phyloP scores from a whole-genome alignment of 176 grass and related monocot species.

The Triticum dicoccoides region DNA sequence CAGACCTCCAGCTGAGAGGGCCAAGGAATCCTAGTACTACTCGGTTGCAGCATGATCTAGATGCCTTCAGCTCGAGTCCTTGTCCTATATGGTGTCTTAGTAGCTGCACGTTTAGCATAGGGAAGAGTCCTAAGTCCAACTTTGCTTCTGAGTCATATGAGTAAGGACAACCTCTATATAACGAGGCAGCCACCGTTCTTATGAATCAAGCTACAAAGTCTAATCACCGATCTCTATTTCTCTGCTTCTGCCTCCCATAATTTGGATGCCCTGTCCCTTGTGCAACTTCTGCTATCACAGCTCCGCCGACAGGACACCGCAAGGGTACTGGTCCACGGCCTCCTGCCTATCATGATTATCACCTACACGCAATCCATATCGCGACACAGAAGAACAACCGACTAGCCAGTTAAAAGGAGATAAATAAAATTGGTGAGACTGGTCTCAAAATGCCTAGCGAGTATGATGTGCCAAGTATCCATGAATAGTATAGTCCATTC shows the following conservation, averaged over 20 bases:
- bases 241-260: background rate
- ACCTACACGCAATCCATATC: background rate
- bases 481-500: background rate
- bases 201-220: background rate
- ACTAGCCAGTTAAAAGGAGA: background rate
- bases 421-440: background rate
- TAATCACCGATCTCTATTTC: background rate
- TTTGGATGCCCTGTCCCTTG: background rate
- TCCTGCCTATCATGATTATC: background rate
- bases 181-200: background rate
- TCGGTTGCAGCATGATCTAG: background rate
- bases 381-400: background rate
- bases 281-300: background rate
- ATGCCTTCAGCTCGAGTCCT: background rate
- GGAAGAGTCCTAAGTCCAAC: background rate
- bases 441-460: constrained; percentile 2
- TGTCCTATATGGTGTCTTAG: background rate
- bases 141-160: background rate
- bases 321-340: background rate
- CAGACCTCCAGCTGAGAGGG: background rate
- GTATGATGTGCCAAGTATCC: background rate
- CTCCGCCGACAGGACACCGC: background rate
- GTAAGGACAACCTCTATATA: background rate
- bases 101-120: background rate
- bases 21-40: background rate